Conservation (phyloP, 2,329 filamentous ascomycete genomes). For the Talaromyces piceae region DNA sequence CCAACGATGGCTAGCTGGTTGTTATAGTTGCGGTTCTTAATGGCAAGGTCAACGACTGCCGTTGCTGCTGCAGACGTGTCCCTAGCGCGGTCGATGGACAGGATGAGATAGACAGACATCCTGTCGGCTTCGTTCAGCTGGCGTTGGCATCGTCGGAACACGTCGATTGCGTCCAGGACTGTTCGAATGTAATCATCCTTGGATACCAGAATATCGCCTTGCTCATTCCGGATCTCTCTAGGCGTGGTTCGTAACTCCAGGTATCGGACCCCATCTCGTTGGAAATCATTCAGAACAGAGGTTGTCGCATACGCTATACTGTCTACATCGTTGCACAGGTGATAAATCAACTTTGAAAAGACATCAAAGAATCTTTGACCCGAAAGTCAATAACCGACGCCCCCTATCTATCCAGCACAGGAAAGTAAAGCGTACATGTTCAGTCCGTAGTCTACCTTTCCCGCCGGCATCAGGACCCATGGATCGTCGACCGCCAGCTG, state of each 20-base stretch:
- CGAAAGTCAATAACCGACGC: too few relatives aligned
- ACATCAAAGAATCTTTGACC: conserved; percentile 67
- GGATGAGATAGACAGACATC: conserved; percentile 60
- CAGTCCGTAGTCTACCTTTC: conserved; percentile 65
- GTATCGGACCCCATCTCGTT: conserved; percentile 64
- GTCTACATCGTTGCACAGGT: conserved; percentile 57
- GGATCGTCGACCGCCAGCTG: conserved; percentile 59
- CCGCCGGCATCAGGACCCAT: conserved; percentile 58
- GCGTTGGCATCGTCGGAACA: conserved; percentile 35
- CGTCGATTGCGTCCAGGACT: conserved; percentile 57
- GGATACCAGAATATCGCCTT: conserved; percentile 41
- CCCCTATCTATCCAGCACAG: background rate
- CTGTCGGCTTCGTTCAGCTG: conserved; percentile 15
- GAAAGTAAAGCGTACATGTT: conserved; percentile 48
- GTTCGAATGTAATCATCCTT: conserved; percentile 58
- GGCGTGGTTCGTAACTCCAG: conserved; percentile 77
- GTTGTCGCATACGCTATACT: conserved; percentile 57
- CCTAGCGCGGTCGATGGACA: conserved; percentile 63
- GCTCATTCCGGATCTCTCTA: conserved; percentile 45
- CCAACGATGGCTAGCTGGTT: conserved; percentile 53
- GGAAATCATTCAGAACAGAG: conserved; percentile 60
- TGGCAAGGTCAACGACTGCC: conserved; percentile 58
- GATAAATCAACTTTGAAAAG: conserved; percentile 74
- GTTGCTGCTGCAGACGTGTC: conserved; percentile 52
- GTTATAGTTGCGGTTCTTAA: conserved; percentile 43